These are phyloP conservation scores for Salix exigua DNA, from an alignment of 345 rosid genomes.

Conservation along the genomic window DNA sequence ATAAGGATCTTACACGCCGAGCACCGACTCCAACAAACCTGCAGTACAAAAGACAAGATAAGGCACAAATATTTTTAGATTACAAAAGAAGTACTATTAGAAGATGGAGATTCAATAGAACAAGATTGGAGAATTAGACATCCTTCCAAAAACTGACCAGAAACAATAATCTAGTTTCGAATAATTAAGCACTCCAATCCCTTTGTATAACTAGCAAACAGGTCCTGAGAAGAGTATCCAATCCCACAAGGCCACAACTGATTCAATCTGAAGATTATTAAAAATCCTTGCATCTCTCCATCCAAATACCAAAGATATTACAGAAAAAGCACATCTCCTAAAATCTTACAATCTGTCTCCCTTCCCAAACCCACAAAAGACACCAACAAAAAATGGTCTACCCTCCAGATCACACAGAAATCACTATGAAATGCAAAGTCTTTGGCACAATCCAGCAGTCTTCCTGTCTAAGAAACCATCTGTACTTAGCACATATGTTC, in stretches of 20 bases:
- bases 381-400: neutral
- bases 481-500: neutral
- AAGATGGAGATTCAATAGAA: neutral
- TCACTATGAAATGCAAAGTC: neutral
- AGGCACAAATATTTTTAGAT: neutral
- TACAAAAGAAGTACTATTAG: neutral
- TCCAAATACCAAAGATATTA: neutral
- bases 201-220: neutral
- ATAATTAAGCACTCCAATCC: neutral
- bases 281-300: neutral
- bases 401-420: neutral
- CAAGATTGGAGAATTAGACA: neutral
- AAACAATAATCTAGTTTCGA: neutral
- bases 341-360: neutral
- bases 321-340: neutral
- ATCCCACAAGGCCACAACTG: neutral
- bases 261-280: neutral
- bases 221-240: neutral
- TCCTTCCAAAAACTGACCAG: neutral
- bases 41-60: conserved; percentile 23
- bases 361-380: neutral
- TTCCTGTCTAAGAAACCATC: neutral
- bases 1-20: conserved; percentile 89
- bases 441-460: neutral
- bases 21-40: conserved; percentile 99